Evolutionary conservation across 2,329 filamentous ascomycete genomes (phyloP).

Genomic region (Sporothrix pallida): DNA sequence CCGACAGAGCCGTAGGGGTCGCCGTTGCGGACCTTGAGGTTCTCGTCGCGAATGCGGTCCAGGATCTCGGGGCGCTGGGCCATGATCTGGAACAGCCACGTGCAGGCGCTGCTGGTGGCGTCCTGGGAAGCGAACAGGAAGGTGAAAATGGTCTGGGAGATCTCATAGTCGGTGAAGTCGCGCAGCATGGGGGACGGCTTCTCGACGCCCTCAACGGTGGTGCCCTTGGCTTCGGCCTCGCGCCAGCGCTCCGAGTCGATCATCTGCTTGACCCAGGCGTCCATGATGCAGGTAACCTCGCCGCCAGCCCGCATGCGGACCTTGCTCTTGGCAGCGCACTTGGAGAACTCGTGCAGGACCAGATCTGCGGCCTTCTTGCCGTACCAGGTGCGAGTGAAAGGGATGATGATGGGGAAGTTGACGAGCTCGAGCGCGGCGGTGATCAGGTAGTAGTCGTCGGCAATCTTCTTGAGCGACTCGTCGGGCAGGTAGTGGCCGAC

Average conservation of each 20-base stretch:
- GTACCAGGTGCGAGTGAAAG: slow-evolving; percentile 95
- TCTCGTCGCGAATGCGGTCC: slow-evolving; percentile 90
- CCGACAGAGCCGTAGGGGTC: slow-evolving; percentile 72
- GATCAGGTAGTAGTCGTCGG: slow-evolving; percentile 95
- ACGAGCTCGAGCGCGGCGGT: slow-evolving; percentile 95
- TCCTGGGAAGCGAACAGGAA: slow-evolving; percentile 98
- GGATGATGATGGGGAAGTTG: slow-evolving; percentile 96
- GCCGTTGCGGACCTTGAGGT: slow-evolving; percentile 75
- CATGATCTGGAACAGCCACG: slow-evolving; percentile 94
- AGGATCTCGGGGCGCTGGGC: slow-evolving; percentile 93
- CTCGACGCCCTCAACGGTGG: slow-evolving; percentile 72
- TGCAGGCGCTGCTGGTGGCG: slow-evolving; percentile 89
- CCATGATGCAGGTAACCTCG: slow-evolving; percentile 89
- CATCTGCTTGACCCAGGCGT: slow-evolving; percentile 90
- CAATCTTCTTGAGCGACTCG: slow-evolving; percentile 88
- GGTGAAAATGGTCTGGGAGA: slow-evolving; percentile 90
- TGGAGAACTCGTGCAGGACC: slow-evolving; percentile 86
- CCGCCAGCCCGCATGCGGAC: slow-evolving; percentile 88
- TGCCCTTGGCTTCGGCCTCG: slow-evolving; percentile 75
- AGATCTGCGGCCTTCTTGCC: slow-evolving; percentile 95
- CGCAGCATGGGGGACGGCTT: slow-evolving; percentile 85
- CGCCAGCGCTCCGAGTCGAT: slow-evolving; percentile 82
- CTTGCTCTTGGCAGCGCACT: slow-evolving; percentile 92
- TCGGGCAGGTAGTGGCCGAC: slow-evolving; percentile 94
- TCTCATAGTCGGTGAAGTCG: slow-evolving; percentile 88